Percentiles rank a stretch among this genome's conserved stretches.
phyloP scores from a whole-genome alignment of 331 rosid genomes.

The Quercus tomentella region DNA sequence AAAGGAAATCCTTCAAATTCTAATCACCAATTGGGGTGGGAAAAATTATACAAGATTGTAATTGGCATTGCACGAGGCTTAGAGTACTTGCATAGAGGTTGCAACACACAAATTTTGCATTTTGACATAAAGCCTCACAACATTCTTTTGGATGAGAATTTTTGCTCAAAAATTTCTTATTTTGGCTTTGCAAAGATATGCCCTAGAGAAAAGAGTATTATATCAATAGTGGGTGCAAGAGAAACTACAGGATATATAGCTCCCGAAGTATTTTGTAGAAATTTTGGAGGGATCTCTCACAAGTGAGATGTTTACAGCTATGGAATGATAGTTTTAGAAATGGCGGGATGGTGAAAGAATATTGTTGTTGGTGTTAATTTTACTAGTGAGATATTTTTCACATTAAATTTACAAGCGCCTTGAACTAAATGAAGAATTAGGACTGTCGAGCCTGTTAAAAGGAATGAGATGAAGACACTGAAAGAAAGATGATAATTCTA shows the following conservation, averaged over 20 bases:
- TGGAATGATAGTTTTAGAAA: slow-evolving; percentile 45
- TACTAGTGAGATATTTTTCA: slow-evolving; percentile 42
- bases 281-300: slow-evolving; percentile 37
- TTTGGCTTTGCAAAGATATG: slow-evolving; percentile 12
- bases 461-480: slow-evolving; percentile 20
- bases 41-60: neutral
- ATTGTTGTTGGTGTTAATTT: neutral
- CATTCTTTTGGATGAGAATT: neutral
- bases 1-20: neutral
- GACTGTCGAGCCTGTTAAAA: neutral
- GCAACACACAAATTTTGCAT: too few species aligned
- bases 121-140: too few species aligned
- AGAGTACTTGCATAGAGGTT: too few species aligned
- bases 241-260: too few species aligned
- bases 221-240: too few species aligned
- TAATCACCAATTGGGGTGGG: neutral
- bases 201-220: neutral
- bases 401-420: slow-evolving; percentile 41
- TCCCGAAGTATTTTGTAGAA: slow-evolving; percentile 32
- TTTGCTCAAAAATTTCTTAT: neutral
- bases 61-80: too few species aligned
- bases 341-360: slow-evolving; percentile 38
- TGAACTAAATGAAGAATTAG: slow-evolving; percentile 24
- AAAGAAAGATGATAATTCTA: too few species aligned
- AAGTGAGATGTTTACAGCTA: slow-evolving; percentile 49